Evolutionary conservation across 768 basidiomycete species (phyloP).

Genomic region (Hygrophoropsis aurantiaca): DNA sequence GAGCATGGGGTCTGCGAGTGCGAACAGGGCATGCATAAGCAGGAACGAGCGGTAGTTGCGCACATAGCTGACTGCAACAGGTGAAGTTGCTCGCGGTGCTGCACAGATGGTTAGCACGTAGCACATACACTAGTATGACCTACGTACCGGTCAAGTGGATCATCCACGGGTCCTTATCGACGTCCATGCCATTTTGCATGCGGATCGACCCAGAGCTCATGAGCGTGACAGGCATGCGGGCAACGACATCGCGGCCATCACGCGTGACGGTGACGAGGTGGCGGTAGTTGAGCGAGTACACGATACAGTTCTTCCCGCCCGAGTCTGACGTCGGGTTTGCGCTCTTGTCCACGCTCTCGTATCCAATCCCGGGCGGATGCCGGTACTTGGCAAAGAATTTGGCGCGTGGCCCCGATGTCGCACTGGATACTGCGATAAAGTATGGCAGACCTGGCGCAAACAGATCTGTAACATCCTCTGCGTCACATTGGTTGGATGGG

Average conservation of each 20-base stretch:
- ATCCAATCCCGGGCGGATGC: slow-evolving; percentile 2
- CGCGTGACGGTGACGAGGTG: slow-evolving; percentile 6
- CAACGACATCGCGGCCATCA: background rate
- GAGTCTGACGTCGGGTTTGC: slow-evolving; percentile 11
- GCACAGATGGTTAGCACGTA: background rate
- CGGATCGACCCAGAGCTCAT: slow-evolving; percentile 18
- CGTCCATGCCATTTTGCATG: slow-evolving; percentile 13
- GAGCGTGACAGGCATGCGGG: slow-evolving; percentile 6
- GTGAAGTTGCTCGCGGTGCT: slow-evolving; percentile 9
- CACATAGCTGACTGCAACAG: slow-evolving; percentile 19
- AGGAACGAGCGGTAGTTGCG: slow-evolving; percentile 12
- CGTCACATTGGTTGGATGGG: background rate
- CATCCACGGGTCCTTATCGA: slow-evolving; percentile 13
- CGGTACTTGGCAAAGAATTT: slow-evolving; percentile 21
- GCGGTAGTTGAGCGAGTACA: slow-evolving; percentile 17
- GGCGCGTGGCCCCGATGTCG: slow-evolving; percentile 15
- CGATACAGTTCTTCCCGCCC: slow-evolving; percentile 20
- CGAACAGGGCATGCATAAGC: slow-evolving; percentile 10
- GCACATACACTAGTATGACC: too few species aligned
- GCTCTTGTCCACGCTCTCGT: slow-evolving; percentile 12
- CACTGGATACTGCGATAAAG: slow-evolving; percentile 17
- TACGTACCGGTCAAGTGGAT: slow-evolving; percentile 9
- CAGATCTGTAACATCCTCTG: slow-evolving; percentile 17
- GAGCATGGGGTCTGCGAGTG: slow-evolving; percentile 1
- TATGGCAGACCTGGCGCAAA: slow-evolving; percentile 21